These are phyloP conservation scores for Echeveria elegans DNA, from an alignment of 164 flowering plant genomes.

Conservation along the genomic window DNA sequence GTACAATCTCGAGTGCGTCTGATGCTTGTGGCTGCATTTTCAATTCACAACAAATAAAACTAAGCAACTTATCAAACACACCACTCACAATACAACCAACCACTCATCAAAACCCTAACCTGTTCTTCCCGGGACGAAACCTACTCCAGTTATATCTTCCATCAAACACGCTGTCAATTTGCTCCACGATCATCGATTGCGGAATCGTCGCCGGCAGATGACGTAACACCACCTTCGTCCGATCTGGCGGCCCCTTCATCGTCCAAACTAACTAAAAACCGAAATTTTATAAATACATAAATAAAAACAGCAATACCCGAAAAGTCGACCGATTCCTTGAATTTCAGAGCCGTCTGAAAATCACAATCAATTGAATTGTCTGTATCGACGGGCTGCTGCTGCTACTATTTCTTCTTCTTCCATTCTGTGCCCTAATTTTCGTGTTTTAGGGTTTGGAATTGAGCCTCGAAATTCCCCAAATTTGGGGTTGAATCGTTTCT, in stretches of 20 bases:
- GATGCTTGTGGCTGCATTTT: conserved; percentile 59
- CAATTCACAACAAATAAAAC: background rate
- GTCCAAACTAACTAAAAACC: background rate
- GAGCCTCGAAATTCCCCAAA: background rate
- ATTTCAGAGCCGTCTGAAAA: background rate
- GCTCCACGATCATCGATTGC: conserved; percentile 48
- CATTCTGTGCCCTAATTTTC: conserved; percentile 6
- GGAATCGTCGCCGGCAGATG: conserved; percentile 79
- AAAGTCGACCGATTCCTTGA: background rate
- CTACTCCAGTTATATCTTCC: conserved; percentile 63
- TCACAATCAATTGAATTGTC: background rate
- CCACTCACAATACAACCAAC: background rate
- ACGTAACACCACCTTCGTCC: conserved; percentile 81
- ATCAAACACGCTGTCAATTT: conserved; percentile 48
- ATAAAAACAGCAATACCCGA: background rate
- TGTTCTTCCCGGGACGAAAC: conserved; percentile 61
- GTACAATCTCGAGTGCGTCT: conserved; percentile 53
- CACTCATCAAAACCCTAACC: conserved; percentile 33
- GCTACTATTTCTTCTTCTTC: background rate
- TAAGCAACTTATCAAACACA: background rate
- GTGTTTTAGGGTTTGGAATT: too few relatives aligned
- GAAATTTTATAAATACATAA: background rate
- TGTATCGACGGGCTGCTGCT: background rate
- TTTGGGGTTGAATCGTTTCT: background rate
- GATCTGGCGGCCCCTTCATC: conserved; percentile 58